A percentile compares a stretch with the other conserved stretches of the same genome.
These are phyloP conservation scores for Trichosanthes cucumerina DNA, from an alignment of 306 rosid species.

Conservation along the genomic window DNA sequence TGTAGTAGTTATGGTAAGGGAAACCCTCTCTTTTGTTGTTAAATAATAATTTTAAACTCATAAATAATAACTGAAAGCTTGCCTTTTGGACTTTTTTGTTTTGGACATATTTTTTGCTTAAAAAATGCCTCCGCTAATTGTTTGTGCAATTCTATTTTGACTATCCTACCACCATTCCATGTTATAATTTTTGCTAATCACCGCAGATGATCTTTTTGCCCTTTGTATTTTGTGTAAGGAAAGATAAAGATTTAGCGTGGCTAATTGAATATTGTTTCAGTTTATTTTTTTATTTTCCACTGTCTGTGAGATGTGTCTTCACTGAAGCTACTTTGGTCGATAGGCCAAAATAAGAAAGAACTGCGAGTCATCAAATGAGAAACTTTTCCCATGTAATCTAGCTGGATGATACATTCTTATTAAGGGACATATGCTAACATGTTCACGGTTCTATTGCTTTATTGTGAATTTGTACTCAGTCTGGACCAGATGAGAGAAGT, in stretches of 20 bases:
- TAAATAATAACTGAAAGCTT: neutral
- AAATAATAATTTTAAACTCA: neutral
- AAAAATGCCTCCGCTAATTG: neutral
- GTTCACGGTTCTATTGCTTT: neutral
- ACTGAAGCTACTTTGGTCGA: neutral
- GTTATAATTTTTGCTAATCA: neutral
- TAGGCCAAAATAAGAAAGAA: neutral
- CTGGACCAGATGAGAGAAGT: conserved; percentile 95
- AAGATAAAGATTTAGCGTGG: neutral
- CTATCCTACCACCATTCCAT: neutral
- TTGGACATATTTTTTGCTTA: neutral
- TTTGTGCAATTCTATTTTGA: neutral
- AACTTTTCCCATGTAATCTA: neutral
- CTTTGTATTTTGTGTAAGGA: neutral
- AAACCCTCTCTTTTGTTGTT: neutral
- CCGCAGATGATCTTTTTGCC: neutral
- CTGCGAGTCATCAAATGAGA: neutral
- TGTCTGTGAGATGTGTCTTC: neutral
- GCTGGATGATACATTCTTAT: neutral
- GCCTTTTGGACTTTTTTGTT: neutral
- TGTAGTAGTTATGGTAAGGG: conserved; percentile 80
- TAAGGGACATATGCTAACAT: neutral
- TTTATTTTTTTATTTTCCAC: neutral
- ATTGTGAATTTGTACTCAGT: conserved; percentile 29
- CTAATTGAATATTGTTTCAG: neutral